Conservation (phyloP, 176 grass and related monocot genomes). For the Chrysopogon serrulatus region DNA sequence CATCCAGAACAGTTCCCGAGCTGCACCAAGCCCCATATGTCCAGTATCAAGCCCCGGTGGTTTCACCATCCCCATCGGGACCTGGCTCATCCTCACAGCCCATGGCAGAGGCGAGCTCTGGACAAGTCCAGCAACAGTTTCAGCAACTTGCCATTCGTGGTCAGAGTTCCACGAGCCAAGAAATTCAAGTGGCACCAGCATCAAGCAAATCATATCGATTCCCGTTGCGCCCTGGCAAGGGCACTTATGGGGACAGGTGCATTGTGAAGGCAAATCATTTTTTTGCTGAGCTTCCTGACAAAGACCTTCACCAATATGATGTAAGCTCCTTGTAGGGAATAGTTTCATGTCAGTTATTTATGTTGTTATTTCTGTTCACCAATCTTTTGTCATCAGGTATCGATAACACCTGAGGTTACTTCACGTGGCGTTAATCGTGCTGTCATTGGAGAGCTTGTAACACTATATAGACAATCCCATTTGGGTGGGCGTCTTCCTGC, state of each 20-base stretch:
- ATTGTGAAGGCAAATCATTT: constrained; percentile 97
- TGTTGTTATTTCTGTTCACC: constrained; percentile 1
- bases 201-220: constrained; percentile 85
- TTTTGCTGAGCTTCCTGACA: constrained; percentile 88
- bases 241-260: constrained; percentile 75
- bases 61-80: constrained; percentile 48
- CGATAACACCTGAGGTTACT: constrained; percentile 78
- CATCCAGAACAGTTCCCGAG: constrained; percentile 86
- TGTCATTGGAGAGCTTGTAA: constrained; percentile 77
- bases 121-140: constrained; percentile 68
- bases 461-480: constrained; percentile 45
- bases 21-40: constrained; percentile 93
- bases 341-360: background rate
- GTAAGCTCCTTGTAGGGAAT: constrained; percentile 37
- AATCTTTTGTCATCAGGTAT: constrained; percentile 45
- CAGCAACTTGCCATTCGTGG: constrained; percentile 53
- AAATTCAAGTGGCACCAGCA: constrained; percentile 52
- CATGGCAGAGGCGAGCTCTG: constrained; percentile 49
- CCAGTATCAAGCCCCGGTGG: constrained; percentile 49
- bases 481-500: constrained; percentile 80
- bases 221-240: constrained; percentile 82
- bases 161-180: constrained; percentile 46
- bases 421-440: constrained; percentile 92
- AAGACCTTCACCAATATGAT: constrained; percentile 94
- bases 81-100: constrained; percentile 67